Percentiles rank a stretch among this genome's conserved stretches.
Evolutionary conservation across 495 filamentous ascomycete genomes (phyloP).

Genomic region (Talaromyces wortmannii): DNA sequence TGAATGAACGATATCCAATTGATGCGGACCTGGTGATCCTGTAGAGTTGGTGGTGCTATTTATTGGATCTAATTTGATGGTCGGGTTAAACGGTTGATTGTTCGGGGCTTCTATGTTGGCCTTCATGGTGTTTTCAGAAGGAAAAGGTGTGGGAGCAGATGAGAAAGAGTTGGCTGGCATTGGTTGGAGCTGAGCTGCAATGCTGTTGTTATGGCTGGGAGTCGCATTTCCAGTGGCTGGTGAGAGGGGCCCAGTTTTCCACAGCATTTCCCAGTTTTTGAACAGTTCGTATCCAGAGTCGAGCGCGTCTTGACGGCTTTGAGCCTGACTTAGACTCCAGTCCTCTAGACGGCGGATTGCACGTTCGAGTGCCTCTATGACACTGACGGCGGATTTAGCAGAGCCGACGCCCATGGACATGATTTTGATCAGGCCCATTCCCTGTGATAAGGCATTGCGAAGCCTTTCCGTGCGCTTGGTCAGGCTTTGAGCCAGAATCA

Average conservation of each 20-base stretch:
- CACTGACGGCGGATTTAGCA: constrained; percentile 40
- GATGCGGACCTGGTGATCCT: not conserved
- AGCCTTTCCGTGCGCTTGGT: constrained; percentile 40
- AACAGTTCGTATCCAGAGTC: constrained; percentile 45
- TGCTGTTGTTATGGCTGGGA: not conserved
- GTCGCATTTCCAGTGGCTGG: constrained; percentile 19
- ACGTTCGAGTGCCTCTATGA: constrained; percentile 45
- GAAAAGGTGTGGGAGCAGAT: not conserved
- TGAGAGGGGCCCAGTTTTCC: constrained; percentile 41
- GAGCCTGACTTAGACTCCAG: constrained; percentile 30
- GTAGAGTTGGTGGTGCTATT: constrained; percentile 5
- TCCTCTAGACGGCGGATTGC: constrained; percentile 38
- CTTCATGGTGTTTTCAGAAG: not conserved
- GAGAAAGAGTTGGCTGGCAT: not conserved
- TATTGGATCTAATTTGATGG: not conserved
- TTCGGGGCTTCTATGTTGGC: not conserved
- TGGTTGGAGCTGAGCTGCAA: not conserved
- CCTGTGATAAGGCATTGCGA: constrained; percentile 36
- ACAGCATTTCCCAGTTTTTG: constrained; percentile 48
- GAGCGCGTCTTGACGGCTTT: constrained; percentile 18
- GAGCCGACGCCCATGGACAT: constrained; percentile 47
- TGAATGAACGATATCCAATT: constrained; percentile 14
- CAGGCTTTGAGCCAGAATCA: constrained; percentile 42
- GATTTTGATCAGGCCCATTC: constrained; percentile 42
- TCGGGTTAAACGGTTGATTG: not conserved